Evolutionary conservation across 208 protist genomes (phyloP).

Genomic region (Acanthamoeba sp.): DNA sequence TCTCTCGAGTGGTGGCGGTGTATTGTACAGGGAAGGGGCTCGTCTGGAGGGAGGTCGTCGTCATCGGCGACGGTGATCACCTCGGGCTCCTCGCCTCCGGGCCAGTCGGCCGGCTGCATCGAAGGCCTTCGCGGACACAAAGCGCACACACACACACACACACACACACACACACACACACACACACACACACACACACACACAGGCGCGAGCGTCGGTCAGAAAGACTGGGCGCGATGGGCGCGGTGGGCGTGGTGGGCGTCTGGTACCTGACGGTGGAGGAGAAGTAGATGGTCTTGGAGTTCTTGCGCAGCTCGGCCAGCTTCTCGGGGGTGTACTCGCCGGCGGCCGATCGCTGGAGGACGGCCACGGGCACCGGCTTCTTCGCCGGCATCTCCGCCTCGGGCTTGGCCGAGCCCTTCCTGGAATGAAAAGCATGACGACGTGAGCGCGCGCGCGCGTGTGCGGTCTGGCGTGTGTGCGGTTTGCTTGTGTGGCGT

Average conservation of each 20-base stretch:
- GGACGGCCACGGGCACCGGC: conserved; percentile 33
- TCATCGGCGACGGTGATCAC: not conserved
- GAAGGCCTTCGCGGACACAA: conserved; percentile 24
- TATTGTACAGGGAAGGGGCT: not conserved
- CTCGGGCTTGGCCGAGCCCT: not conserved
- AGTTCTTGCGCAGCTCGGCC: conserved; percentile 71
- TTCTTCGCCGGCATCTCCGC: not conserved
- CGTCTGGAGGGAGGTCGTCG: not conserved
- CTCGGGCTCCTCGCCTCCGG: not conserved
- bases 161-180: too few species aligned
- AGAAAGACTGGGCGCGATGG: too few species aligned
- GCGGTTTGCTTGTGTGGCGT: not conserved
- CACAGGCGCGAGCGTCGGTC: not conserved
- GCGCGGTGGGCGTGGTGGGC: not conserved
- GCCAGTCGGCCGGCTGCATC: conserved; percentile 19
- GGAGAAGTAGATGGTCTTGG: conserved; percentile 72
- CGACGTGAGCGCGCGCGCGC: too few species aligned
- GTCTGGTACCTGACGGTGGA: conserved; percentile 3
- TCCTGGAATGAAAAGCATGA: not conserved
- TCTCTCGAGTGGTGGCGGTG: not conserved
- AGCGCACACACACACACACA: too few species aligned
- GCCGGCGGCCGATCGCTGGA: conserved; percentile 30
- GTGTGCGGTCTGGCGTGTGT: not conserved
- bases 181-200: too few species aligned
- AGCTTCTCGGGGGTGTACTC: conserved; percentile 76